Percentiles rank a stretch among this genome's conserved stretches.
phyloP scores from a whole-genome alignment of 768 basidiomycete species.

The Asterophora lycoperdoides region DNA sequence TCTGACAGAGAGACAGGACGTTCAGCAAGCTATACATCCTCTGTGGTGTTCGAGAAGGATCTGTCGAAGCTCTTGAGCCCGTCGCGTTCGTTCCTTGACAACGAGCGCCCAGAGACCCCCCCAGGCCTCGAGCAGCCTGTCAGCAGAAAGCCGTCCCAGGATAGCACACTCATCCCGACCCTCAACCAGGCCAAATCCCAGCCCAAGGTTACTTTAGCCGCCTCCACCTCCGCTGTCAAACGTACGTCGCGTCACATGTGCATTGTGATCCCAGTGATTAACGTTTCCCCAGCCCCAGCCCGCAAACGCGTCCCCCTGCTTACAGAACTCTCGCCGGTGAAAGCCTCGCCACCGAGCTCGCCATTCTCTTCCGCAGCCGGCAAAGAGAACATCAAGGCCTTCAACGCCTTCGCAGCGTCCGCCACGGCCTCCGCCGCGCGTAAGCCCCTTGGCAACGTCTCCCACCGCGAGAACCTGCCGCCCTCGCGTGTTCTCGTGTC shows the following conservation, averaged over 20 bases:
- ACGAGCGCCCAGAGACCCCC: conserved; percentile 28
- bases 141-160: conserved; percentile 9
- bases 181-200: conserved; percentile 39
- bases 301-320: conserved; percentile 34
- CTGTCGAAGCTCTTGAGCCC: conserved; percentile 34
- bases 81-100: conserved; percentile 30
- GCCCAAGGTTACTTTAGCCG: conserved; percentile 29
- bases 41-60: conserved; percentile 49
- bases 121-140: conserved; percentile 23
- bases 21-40: conserved; percentile 43
- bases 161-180: conserved; percentile 7
- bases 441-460: conserved; percentile 29
- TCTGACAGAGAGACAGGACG: conserved; percentile 31
- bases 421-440: conserved; percentile 22
- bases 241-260: conserved; percentile 24
- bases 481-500: conserved; percentile 1
- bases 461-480: conserved; percentile 23
- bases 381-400: conserved; percentile 37
- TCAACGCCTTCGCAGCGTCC: conserved; percentile 23
- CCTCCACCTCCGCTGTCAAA: conserved; percentile 29
- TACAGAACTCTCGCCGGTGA: conserved; percentile 46
- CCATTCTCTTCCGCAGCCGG: conserved; percentile 30
- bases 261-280: not conserved
- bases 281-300: conserved; percentile 23
- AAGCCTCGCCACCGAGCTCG: conserved; percentile 46